phyloP scores from a whole-genome alignment of 371 early-diverging fungal species.

The Apophysomyces trapeziformis region DNA sequence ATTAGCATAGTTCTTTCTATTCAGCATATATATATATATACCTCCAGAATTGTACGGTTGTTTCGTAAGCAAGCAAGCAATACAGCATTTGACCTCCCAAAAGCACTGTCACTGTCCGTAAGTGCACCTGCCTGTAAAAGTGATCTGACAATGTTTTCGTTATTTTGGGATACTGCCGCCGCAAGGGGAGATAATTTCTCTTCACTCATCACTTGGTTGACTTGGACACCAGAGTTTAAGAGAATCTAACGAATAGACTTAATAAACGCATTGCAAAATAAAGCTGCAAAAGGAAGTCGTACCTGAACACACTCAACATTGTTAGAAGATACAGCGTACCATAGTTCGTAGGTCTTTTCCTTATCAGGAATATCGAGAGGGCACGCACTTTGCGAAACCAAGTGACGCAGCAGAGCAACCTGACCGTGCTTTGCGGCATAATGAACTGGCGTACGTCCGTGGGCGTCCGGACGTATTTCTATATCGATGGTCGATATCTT shows the following conservation, averaged over 20 bases:
- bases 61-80: slow-evolving; percentile 41
- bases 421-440: slow-evolving; percentile 58
- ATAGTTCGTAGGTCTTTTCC: slow-evolving; percentile 41
- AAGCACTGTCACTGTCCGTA: slow-evolving; percentile 36
- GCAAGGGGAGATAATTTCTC: slow-evolving; percentile 27
- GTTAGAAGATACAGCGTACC: slow-evolving; percentile 48
- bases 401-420: slow-evolving; percentile 23
- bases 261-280: not conserved
- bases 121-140: slow-evolving; percentile 34
- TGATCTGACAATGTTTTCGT: slow-evolving; percentile 25
- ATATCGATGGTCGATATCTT: slow-evolving; percentile 18
- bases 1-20: not conserved
- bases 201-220: slow-evolving; percentile 7
- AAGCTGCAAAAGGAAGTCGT: not conserved
- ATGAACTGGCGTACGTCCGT: slow-evolving; percentile 48
- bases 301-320: slow-evolving; percentile 30
- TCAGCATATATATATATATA: slow-evolving; percentile 2
- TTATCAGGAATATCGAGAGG: slow-evolving; percentile 33
- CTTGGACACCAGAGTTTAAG: slow-evolving; percentile 25
- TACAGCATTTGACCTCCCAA: slow-evolving; percentile 38
- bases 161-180: slow-evolving; percentile 24
- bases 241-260: slow-evolving; percentile 24
- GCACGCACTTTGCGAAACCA: slow-evolving; percentile 20
- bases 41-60: slow-evolving; percentile 25
- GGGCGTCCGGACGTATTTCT: slow-evolving; percentile 29